Evolutionary conservation across 2,329 filamentous ascomycete genomes (phyloP).

Genomic region (Aureobasidium sp.): DNA sequence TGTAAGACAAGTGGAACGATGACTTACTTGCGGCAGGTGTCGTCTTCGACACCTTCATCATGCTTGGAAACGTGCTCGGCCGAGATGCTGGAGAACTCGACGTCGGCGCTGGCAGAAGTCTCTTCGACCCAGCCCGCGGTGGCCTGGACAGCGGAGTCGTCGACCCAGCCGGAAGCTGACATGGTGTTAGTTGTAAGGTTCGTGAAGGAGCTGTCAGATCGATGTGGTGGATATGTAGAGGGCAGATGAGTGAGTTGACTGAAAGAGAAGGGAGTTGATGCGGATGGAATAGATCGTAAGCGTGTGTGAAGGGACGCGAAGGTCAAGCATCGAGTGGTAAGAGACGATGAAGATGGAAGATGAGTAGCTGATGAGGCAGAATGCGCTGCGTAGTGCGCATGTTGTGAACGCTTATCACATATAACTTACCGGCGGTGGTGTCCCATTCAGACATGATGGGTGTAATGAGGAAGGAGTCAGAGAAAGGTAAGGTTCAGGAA

Average conservation of each 20-base stretch:
- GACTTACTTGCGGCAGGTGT: constrained; percentile 37
- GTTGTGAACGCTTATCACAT: no score
- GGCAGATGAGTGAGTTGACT: neutral
- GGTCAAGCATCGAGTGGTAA: neutral
- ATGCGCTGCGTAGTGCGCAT: no score
- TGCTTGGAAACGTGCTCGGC: constrained; percentile 11
- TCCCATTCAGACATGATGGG: constrained; percentile 6
- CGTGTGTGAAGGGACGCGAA: no score
- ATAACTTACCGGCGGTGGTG: neutral
- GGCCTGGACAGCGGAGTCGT: neutral
- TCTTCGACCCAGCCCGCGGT: neutral
- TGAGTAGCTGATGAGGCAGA: no score
- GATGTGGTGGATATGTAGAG: neutral
- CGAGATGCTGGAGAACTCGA: neutral
- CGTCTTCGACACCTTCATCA: constrained; percentile 20
- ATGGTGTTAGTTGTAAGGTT: constrained; percentile 1
- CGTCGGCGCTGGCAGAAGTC: neutral
- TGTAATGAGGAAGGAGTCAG: neutral
- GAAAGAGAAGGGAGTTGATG: neutral
- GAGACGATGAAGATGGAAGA: neutral
- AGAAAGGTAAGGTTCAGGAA: no score
- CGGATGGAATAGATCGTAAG: no score
- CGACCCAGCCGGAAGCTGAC: constrained; percentile 3
- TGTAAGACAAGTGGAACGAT: neutral
- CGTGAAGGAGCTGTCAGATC: neutral